phyloP scores from a whole-genome alignment of 73 alveolate species.

The Halteria grandinella region DNA sequence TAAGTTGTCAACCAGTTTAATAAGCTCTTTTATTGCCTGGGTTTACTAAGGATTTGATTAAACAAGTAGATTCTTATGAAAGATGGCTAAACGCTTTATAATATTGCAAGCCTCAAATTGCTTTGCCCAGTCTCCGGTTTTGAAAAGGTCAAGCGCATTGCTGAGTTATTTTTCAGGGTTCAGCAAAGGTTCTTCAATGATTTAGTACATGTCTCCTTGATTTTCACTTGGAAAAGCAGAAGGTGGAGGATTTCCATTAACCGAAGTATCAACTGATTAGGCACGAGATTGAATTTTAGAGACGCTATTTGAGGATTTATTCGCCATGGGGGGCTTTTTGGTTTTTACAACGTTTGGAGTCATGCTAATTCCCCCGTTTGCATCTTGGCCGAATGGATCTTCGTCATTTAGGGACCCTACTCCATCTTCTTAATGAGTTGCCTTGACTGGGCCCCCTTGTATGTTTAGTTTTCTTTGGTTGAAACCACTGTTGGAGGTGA shows the following conservation, averaged over 20 bases:
- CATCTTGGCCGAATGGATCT: too few relatives aligned
- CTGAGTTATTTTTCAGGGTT: slow-evolving; percentile 21
- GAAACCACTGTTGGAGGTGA: too few relatives aligned
- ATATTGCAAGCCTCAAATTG: slow-evolving; percentile 66
- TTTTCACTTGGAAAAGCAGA: not conserved
- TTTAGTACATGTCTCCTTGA: not conserved
- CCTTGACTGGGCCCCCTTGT: slow-evolving; percentile 22
- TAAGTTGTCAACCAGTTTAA: slow-evolving; percentile 56
- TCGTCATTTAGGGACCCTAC: too few relatives aligned
- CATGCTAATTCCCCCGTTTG: too few relatives aligned
- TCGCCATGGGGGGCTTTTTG: slow-evolving; percentile 41
- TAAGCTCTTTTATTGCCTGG: slow-evolving; percentile 56
- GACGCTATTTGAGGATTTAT: not conserved
- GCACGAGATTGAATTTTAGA: slow-evolving; percentile 26
- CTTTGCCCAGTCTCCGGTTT: slow-evolving; percentile 62
- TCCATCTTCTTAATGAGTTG: too few relatives aligned
- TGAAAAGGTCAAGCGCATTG: not conserved
- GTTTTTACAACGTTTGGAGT: slow-evolving; percentile 16
- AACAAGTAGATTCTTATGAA: slow-evolving; percentile 32
- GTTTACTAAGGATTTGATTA: not conserved
- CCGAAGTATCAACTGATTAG: slow-evolving; percentile 46
- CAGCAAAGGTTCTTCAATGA: slow-evolving; percentile 29
- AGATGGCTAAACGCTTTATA: slow-evolving; percentile 48
- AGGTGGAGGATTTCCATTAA: not conserved
- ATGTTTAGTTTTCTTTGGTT: too few relatives aligned